phyloP scores from a whole-genome alignment of 2,329 filamentous ascomycete species.

The Paracoccidioides lutzii region DNA sequence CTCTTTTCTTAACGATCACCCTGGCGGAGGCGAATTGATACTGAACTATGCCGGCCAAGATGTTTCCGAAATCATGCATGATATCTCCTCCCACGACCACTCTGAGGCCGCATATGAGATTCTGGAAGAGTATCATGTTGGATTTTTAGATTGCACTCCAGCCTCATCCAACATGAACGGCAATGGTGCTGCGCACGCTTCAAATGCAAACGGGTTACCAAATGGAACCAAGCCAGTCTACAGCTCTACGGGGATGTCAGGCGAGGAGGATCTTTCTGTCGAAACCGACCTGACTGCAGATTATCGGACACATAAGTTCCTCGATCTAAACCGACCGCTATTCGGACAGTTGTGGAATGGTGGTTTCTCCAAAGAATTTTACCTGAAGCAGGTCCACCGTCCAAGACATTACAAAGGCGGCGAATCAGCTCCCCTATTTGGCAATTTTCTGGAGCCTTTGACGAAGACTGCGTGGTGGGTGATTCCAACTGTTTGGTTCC shows the following conservation, averaged over 20 bases:
- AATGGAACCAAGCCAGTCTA: slow-evolving; percentile 25
- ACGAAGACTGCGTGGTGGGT: slow-evolving; percentile 92
- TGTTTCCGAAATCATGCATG: slow-evolving; percentile 66
- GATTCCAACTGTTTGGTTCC: slow-evolving; percentile 72
- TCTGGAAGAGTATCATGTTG: slow-evolving; percentile 72
- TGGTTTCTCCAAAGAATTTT: slow-evolving; percentile 89
- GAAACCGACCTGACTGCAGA: slow-evolving; percentile 68
- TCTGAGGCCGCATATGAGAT: slow-evolving; percentile 93
- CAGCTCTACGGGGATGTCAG: slow-evolving; percentile 69
- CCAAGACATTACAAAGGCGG: slow-evolving; percentile 93
- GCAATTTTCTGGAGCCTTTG: slow-evolving; percentile 96
- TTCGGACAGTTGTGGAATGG: slow-evolving; percentile 79
- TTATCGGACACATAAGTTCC: slow-evolving; percentile 84
- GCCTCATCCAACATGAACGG: slow-evolving; percentile 36
- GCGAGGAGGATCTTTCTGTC: slow-evolving; percentile 69
- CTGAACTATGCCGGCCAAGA: slow-evolving; percentile 85
- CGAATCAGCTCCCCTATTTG: slow-evolving; percentile 82
- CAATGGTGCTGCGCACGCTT: slow-evolving; percentile 20
- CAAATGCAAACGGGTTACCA: slow-evolving; percentile 31
- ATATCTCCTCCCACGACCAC: slow-evolving; percentile 70
- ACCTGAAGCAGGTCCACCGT: slow-evolving; percentile 88
- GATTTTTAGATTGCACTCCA: slow-evolving; percentile 57
- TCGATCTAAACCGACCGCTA: slow-evolving; percentile 75
- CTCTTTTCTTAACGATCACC: slow-evolving; percentile 78
- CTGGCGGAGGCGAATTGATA: slow-evolving; percentile 77